Evolutionary conservation across 345 rosid species (phyloP).

Genomic region (Hibiscus tridactylites): DNA sequence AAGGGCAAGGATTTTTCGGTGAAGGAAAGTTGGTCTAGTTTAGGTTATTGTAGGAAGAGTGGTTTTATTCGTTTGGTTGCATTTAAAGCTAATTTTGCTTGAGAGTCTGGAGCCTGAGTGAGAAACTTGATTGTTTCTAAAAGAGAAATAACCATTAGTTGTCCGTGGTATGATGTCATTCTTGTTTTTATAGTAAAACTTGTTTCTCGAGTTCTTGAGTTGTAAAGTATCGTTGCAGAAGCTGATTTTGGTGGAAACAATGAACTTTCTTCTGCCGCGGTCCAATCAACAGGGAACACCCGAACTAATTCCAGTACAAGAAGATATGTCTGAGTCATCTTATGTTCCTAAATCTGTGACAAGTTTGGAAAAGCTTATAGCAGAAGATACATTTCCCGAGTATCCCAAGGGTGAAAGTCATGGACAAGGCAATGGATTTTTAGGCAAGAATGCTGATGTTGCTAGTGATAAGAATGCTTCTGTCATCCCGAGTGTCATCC

Average conservation of each 20-base stretch:
- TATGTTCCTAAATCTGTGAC: slow-evolving; percentile 25
- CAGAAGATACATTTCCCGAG: slow-evolving; percentile 57
- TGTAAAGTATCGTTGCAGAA: slow-evolving; percentile 5
- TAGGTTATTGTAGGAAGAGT: neutral
- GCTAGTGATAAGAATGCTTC: slow-evolving; percentile 26
- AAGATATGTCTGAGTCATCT: neutral
- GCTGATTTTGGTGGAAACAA: slow-evolving; percentile 21
- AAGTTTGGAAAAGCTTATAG: slow-evolving; percentile 60
- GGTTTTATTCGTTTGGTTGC: neutral
- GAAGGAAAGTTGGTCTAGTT: neutral
- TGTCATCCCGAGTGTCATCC: slow-evolving; percentile 30
- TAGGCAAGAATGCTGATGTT: slow-evolving; percentile 23
- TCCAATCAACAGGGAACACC: no score
- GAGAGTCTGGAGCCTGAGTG: neutral
- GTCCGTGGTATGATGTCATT: neutral
- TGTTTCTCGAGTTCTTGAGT: neutral
- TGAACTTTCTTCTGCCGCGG: slow-evolving; percentile 47
- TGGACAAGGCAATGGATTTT: slow-evolving; percentile 29
- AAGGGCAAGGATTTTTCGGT: neutral
- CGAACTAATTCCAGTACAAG: no score
- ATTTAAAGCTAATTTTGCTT: neutral
- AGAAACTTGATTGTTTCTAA: neutral
- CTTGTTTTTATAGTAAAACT: neutral
- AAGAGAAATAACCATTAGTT: neutral
- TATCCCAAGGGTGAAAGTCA: slow-evolving; percentile 31